phyloP scores from a whole-genome alignment of 352 stramenopile genomes.

The Phytophthora vignae region DNA sequence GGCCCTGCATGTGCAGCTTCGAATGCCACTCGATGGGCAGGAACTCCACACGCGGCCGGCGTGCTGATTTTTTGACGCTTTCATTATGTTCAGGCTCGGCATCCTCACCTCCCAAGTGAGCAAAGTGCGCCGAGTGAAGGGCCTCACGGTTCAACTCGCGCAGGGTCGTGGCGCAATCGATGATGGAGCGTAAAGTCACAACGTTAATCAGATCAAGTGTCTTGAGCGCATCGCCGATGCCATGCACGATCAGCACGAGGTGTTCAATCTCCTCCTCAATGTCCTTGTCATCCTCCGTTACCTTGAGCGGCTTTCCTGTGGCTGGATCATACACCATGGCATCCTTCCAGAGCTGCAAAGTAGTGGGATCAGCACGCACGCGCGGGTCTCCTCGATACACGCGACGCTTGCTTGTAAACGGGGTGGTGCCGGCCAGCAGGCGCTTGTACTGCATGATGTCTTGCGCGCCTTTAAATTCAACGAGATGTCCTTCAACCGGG shows the following conservation, averaged over 20 bases:
- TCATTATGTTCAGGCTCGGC: constrained; percentile 19
- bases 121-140: constrained; percentile 75
- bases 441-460: constrained; percentile 89
- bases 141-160: constrained; percentile 73
- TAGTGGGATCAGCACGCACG: constrained; percentile 62
- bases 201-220: constrained; percentile 89
- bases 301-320: constrained; percentile 36
- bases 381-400: constrained; percentile 83
- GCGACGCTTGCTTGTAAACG: constrained; percentile 82
- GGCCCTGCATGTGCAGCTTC: constrained; percentile 82
- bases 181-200: constrained; percentile 82
- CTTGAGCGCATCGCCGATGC: constrained; percentile 90
- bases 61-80: constrained; percentile 8
- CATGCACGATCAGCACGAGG: constrained; percentile 90
- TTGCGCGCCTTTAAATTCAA: constrained; percentile 80
- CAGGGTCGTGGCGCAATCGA: constrained; percentile 79
- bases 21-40: constrained; percentile 90
- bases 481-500: constrained; percentile 79
- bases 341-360: constrained; percentile 65
- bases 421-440: constrained; percentile 75
- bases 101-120: constrained; percentile 42
- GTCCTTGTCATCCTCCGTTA: constrained; percentile 68
- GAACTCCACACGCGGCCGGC: constrained; percentile 68
- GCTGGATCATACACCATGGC: constrained; percentile 52
- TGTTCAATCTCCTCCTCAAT: constrained; percentile 86